Evolutionary conservation across 352 stramenopile species (phyloP), one percentile per base, ranked within the genome.

Genomic region (Phytopythium delawarense): DNA sequence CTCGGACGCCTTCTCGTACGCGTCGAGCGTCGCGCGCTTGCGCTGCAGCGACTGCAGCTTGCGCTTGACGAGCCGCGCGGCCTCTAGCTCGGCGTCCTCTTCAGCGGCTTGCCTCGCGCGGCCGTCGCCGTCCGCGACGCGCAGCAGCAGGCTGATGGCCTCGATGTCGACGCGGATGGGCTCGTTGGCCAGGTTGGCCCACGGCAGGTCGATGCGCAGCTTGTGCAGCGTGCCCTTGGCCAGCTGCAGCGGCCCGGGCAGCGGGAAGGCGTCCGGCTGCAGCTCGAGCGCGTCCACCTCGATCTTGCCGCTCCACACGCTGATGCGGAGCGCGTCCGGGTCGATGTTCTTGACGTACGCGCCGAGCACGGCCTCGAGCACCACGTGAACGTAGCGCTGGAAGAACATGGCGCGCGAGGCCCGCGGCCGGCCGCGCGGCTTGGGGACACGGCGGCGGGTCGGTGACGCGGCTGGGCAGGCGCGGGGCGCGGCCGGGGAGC

Each of bases 321-420:
- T 90, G 73, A 94, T 91, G 71, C 89, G 81, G 44, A 94, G 71
- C 53, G 83, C 75, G 57, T 88, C 79, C n/a, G 85, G 81, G 65
- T 94, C 85, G 62, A 92, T 90, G 74, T 94, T 89, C 74, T 92
- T 92, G 18, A 94, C 81, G 63, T 94, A 94, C 62, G 71, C 86
- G 42, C 85, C 85, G 52, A 94, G 79, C 58, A 94, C 78, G 15
- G 83, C 84, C 58, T 94, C 84, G 68, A 94, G 75, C 64, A 92
- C 78, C 52, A 90, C 76, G 69, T 91, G 83, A 67, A 89, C 80
- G 66, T 94, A 94, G 62, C 85, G 81, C 76, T 94, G 81, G 68
- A 94, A 78, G 65, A 92, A 87, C 78, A 87, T 90, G n/a, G 44
- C 42, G 9, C 15, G 25, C 18, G 3, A 16, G 3, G 32, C 12